A percentile compares a stretch with the other conserved stretches of the same genome.
phyloP scores from a whole-genome alignment of 192 early-diverging fungal species.

The Entomortierella chlamydospora region DNA sequence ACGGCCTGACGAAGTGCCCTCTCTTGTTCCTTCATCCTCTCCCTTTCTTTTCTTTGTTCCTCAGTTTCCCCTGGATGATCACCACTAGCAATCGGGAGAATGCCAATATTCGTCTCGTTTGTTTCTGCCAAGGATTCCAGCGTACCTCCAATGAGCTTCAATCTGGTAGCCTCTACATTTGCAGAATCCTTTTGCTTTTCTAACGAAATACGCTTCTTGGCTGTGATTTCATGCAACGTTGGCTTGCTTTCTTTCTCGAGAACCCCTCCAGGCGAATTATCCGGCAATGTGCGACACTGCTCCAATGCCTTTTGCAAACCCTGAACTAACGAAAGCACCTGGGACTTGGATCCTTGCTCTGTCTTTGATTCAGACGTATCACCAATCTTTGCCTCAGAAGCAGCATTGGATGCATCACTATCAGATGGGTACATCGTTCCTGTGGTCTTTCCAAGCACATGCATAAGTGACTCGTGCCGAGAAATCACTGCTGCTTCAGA shows the following conservation, averaged over 20 bases:
- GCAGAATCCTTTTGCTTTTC: conserved; percentile 6
- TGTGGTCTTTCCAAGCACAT: neutral
- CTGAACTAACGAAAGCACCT: conserved; percentile 14
- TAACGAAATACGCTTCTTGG: conserved; percentile 15
- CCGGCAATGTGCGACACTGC: neutral
- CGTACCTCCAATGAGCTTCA: conserved; percentile 20
- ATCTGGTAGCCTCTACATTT: neutral
- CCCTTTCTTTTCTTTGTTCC: neutral
- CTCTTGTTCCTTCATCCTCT: neutral
- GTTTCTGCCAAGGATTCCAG: neutral
- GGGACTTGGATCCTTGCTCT: neutral
- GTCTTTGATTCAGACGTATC: neutral
- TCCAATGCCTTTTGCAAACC: conserved; percentile 16
- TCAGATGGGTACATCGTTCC: conserved; percentile 1
- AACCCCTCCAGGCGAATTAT: neutral
- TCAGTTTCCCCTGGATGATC: neutral
- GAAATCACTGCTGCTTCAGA: neutral
- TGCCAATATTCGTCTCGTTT: neutral
- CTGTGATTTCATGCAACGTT: conserved; percentile 21
- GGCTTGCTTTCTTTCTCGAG: neutral
- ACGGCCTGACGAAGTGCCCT: neutral
- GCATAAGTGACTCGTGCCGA: neutral
- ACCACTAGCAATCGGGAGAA: no score
- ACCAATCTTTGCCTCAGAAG: neutral
- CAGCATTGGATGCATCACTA: neutral